Evolutionary conservation across 495 filamentous ascomycete species (phyloP), one percentile per base, ranked within the genome.

Genomic region (Hamigera avellanea): DNA sequence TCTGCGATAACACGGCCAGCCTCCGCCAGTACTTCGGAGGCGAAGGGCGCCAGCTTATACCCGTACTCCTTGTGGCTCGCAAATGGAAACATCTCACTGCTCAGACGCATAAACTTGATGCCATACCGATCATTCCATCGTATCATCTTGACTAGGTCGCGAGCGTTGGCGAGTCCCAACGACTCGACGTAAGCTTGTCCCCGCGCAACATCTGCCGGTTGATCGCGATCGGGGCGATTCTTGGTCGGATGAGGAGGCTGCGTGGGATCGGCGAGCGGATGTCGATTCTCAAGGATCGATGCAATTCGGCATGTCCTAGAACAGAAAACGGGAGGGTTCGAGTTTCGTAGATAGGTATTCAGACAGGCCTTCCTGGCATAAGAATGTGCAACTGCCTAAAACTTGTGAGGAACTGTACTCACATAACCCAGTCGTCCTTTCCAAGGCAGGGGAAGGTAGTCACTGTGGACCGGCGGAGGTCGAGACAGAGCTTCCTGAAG

Each of bases 81-180:
- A 53, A 95, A 95, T 0, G 89, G 91, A 41, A 95, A 95, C 84
- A 95, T 95, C 50, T 94, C 91, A 45, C 82, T 91, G 45, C 82
- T 89, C 14, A 96, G 67, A 2, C 89, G 79, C 69, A 96, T 70
- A 54, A 98, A 93, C 50, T 82, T 91, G 61, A 95, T 96, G 27
- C 76, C 78, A 40, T 91, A 95, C 37, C 75, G 78, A 41, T 95
- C 86, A 50, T 96, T 95, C 91, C 91, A 98, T 2, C 78, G 72
- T 14, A 96, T 47, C 69, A 95, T 78, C 50, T 93, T 94, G 23
- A 72, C 59, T 5, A 95, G 73, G 46, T 95, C 88, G 21, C 74
- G 69, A 14, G 82, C 81, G 58, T 98, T 95, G 3, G 80, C 73
- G 6, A 95, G 60, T 2, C 84, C 83, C 6, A 98, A 56, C 0